These are phyloP conservation scores for Aureobasidium sp. DNA, from an alignment of 2,329 filamentous ascomycete genomes.

Conservation along the genomic window DNA sequence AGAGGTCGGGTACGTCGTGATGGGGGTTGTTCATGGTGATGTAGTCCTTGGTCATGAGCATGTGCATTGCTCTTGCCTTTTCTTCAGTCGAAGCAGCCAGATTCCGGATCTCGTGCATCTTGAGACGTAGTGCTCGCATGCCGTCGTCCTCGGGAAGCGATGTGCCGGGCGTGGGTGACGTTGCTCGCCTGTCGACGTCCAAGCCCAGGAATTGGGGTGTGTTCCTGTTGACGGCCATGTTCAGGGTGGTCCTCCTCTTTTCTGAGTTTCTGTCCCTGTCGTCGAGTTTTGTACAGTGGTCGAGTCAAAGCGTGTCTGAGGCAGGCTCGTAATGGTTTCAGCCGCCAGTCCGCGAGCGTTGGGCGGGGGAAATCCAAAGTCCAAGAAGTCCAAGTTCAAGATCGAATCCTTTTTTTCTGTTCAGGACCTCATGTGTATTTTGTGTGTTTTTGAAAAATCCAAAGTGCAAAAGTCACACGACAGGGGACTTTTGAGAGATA, in stretches of 20 bases:
- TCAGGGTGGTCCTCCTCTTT: background rate
- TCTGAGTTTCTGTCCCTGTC: background rate
- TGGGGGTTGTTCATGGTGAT: constrained; percentile 19
- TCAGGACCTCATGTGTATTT: background rate
- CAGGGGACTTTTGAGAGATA: background rate
- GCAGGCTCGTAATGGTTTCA: constrained; percentile 2
- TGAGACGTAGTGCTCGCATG: constrained; percentile 40
- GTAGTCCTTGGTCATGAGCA: constrained; percentile 45
- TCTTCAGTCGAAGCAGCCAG: constrained; percentile 40
- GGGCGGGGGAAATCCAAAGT: constrained; percentile 6
- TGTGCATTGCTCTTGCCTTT: constrained; percentile 44
- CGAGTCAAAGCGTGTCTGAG: constrained; percentile 9
- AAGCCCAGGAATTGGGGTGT: constrained; percentile 1
- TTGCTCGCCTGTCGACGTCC: background rate
- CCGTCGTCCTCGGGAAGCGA: constrained; percentile 44
- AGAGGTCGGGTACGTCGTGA: background rate
- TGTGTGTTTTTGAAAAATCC: background rate
- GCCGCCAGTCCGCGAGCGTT: constrained; percentile 2
- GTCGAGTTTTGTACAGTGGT: background rate
- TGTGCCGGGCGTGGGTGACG: background rate
- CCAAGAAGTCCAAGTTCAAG: too few relatives aligned
- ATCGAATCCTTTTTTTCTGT: background rate
- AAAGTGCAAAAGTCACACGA: constrained; percentile 4
- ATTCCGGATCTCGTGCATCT: constrained; percentile 42
- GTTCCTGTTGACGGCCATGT: constrained; percentile 8